These are phyloP conservation scores for Verbascum thapsus DNA, from an alignment of 257 asterid genomes.

Conservation along the genomic window DNA sequence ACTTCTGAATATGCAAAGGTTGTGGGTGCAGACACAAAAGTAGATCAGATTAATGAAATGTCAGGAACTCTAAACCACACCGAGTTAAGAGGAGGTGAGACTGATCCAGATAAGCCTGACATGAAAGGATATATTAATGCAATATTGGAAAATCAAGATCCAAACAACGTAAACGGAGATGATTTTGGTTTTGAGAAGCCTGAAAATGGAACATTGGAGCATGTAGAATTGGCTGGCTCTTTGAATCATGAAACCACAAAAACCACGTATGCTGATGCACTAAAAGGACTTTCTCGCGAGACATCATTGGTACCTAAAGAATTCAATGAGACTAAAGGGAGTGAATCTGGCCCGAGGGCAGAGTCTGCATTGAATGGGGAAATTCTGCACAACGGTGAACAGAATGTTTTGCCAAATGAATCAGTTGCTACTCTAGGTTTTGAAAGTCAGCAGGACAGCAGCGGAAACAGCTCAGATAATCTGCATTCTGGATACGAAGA, in stretches of 20 bases:
- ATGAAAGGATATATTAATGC: conserved; percentile 17
- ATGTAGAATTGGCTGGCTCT: conserved; percentile 28
- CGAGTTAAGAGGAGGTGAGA: conserved; percentile 32
- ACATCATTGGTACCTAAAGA: conserved; percentile 39
- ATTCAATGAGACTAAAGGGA: conserved; percentile 35
- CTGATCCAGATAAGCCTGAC: too few relatives aligned
- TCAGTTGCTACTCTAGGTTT: conserved; percentile 24
- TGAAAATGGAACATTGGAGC: conserved; percentile 42
- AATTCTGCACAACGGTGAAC: conserved; percentile 29
- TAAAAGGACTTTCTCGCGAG: conserved; percentile 34
- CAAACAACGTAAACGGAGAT: conserved; percentile 26
- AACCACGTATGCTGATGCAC: conserved; percentile 30
- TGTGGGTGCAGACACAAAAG: conserved; percentile 35
- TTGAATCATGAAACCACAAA: conserved; percentile 29
- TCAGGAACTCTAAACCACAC: too few relatives aligned
- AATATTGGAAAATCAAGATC: conserved; percentile 29
- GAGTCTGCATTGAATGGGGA: conserved; percentile 35
- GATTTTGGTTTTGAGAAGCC: conserved; percentile 33
- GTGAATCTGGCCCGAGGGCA: conserved; percentile 26
- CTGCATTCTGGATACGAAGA: conserved; percentile 22
- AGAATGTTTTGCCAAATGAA: conserved; percentile 22
- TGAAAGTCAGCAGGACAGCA: conserved; percentile 36
- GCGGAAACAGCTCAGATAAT: conserved; percentile 23
- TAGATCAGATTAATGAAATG: conserved; percentile 31
- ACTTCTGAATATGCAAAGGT: conserved; percentile 33